Evolutionary conservation across 345 rosid genomes (phyloP).

Genomic region (Ailanthus altissimus): DNA sequence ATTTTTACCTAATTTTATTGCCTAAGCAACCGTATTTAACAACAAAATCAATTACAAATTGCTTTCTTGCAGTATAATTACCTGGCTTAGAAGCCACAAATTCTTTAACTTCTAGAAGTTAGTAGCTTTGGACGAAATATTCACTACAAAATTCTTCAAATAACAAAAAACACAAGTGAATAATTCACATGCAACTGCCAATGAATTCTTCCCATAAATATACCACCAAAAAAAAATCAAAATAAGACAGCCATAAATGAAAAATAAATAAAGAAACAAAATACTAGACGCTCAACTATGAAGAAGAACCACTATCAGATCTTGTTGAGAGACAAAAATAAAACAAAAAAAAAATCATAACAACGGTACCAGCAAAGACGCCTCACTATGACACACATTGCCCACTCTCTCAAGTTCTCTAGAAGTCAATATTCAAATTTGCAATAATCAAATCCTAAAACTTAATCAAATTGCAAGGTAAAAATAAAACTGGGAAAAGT

Average conservation of each 20-base stretch:
- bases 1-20: neutral
- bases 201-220: neutral
- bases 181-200: neutral
- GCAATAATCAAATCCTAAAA: constrained; percentile 16
- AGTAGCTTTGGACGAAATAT: constrained; percentile 6
- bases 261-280: neutral
- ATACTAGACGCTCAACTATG: neutral
- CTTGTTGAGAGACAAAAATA: neutral
- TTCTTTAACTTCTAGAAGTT: constrained; percentile 3
- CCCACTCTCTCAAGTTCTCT: constrained; percentile 32
- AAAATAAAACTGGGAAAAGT: neutral
- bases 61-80: neutral
- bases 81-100: constrained; percentile 16
- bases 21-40: neutral
- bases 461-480: neutral
- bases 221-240: neutral
- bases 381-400: constrained; percentile 58
- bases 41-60: neutral
- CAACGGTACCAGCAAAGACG: constrained; percentile 51
- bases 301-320: neutral
- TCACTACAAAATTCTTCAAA: constrained; percentile 8
- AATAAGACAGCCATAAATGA: no score
- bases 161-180: neutral
- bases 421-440: constrained; percentile 16
- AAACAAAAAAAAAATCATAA: no score